Evolutionary conservation across 2,329 filamentous ascomycete genomes (phyloP), one percentile per base, ranked within the genome.

Genomic region (Claviceps quebecensis): DNA sequence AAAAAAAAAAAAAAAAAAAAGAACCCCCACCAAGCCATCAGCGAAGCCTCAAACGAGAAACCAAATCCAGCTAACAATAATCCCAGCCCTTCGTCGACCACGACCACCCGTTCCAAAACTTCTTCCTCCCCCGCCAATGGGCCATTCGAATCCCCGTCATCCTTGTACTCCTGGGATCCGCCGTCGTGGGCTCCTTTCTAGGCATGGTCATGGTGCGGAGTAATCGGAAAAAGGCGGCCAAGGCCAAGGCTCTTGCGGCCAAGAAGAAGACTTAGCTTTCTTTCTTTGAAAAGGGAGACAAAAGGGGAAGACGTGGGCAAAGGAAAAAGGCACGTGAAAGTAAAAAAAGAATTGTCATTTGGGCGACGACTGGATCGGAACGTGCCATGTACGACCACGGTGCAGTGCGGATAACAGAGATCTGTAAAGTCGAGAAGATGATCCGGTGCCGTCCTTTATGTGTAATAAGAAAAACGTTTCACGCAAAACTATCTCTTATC

Each of bases 61-160:
- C 38, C 9, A 14, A 5, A 5, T 3, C 17, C 14, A 29, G 17
- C 45, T 38, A 38, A 47, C 11, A 17, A 7, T n/a, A 4, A 39
- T n/a, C 2, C 16, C 60, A 98, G 93, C 93, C 93, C 66, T 98
- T 98, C 69, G 93, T 98, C 70, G 93, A 98, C 69, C 80, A 86
- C 53, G 87, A 88, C 67, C 93, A 98, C 69, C 84, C 88, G 52
- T 84, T 97, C 53, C 93, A 98, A 67, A 85, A 85, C 67, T 78
- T 97, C 73, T 98, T 98, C 74, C 93, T 88, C 56, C 91, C 91
- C 46, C 90, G 93, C 67, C 90, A 95, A 67, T 98, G 93, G 93
- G 93, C 93, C 55, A 95, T 98, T 67, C 90, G 93, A 68, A 93
- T 98, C 64, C 93, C 93, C 60, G 91, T 98, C 61, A 95, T 98